These are phyloP conservation scores for Backusella australiensis DNA, from an alignment of 192 early-diverging fungal genomes.

Conservation along the genomic window DNA sequence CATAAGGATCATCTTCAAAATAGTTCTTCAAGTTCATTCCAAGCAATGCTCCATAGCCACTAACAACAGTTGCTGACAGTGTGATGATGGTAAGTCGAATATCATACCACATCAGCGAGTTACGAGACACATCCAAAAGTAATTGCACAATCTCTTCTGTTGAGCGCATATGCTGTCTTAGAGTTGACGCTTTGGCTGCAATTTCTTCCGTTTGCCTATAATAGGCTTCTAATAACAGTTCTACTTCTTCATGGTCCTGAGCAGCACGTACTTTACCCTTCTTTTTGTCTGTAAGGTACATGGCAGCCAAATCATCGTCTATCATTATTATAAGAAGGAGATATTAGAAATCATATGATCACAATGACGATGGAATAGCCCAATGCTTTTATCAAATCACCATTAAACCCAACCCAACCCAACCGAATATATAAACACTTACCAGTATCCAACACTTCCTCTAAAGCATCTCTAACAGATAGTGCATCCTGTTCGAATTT, in stretches of 20 bases:
- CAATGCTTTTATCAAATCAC: not conserved
- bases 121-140: constrained; percentile 81
- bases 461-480: constrained; percentile 73
- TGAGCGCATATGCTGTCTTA: constrained; percentile 67
- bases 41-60: constrained; percentile 68
- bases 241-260: constrained; percentile 84
- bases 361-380: too few relatives aligned
- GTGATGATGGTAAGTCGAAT: constrained; percentile 79
- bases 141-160: constrained; percentile 87
- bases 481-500: constrained; percentile 76
- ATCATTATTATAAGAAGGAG: constrained; percentile 9
- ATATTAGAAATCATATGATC: not conserved
- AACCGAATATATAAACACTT: not conserved
- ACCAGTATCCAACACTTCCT: constrained; percentile 77
- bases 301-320: constrained; percentile 87
- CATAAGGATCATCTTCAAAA: constrained; percentile 66
- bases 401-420: too few relatives aligned
- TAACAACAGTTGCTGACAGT: constrained; percentile 57
- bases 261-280: constrained; percentile 47
- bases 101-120: constrained; percentile 83
- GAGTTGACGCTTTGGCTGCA: constrained; percentile 65
- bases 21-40: constrained; percentile 88
- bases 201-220: constrained; percentile 85
- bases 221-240: constrained; percentile 90
- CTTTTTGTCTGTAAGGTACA: constrained; percentile 88